Conservation (phyloP, 129 eudicot species). For the Chrysanthemum lavandulifolium region DNA sequence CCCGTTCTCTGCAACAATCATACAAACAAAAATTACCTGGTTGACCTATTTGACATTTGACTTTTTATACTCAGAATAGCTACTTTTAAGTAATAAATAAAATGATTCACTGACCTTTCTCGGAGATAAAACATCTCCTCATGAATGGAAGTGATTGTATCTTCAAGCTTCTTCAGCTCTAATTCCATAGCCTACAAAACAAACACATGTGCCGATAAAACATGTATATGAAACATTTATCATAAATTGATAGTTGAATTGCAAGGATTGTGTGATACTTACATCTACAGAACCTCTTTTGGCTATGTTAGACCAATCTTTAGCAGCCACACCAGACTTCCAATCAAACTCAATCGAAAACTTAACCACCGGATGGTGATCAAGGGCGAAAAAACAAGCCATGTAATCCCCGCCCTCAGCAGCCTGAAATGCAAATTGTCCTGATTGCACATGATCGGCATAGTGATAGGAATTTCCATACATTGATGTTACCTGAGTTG, state of each 20-base stretch:
- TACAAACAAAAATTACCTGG: not conserved
- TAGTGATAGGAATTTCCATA: constrained; percentile 68
- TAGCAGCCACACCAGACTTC: constrained; percentile 88
- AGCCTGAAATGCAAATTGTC: constrained; percentile 70
- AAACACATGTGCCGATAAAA: constrained; percentile 3
- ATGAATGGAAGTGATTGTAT: constrained; percentile 64
- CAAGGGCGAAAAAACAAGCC: constrained; percentile 78
- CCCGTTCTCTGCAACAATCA: constrained; percentile 72
- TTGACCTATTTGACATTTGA: not conserved
- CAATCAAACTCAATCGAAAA: constrained; percentile 76
- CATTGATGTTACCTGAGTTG: constrained; percentile 57
- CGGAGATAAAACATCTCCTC: constrained; percentile 96
- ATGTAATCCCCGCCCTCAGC: constrained; percentile 81
- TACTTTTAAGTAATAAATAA: not conserved
- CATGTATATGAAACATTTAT: not conserved
- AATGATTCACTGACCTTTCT: constrained; percentile 47
- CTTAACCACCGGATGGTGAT: constrained; percentile 51
- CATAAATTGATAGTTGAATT: not conserved
- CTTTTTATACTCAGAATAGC: constrained; percentile 1
- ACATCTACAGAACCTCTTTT: constrained; percentile 88
- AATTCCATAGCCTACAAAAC: constrained; percentile 64
- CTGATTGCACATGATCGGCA: constrained; percentile 67
- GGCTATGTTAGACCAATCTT: constrained; percentile 77
- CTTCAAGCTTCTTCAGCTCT: constrained; percentile 76
- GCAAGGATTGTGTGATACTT: constrained; percentile 19